A percentile compares a stretch with the other conserved stretches of the same genome.
Evolutionary conservation across 2,329 filamentous ascomycete species (phyloP).

Genomic region (Trichoderma sp.): DNA sequence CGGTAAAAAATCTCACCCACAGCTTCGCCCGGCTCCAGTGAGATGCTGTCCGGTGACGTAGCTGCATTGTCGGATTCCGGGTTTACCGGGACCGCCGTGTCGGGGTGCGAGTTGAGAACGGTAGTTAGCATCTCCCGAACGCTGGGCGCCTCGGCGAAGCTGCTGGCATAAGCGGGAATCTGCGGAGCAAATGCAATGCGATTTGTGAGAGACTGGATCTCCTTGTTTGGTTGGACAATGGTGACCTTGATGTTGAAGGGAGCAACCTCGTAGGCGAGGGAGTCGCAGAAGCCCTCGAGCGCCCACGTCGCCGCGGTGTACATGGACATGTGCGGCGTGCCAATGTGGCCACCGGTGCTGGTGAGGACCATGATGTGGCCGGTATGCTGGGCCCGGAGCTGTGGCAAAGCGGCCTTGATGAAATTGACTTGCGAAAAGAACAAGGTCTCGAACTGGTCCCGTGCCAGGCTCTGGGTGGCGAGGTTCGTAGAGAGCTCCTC

Average conservation of each 20-base stretch:
- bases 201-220: slow-evolving; percentile 84
- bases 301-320: slow-evolving; percentile 94
- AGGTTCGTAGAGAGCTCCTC: slow-evolving; percentile 79
- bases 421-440: slow-evolving; percentile 97
- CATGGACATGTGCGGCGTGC: slow-evolving; percentile 85
- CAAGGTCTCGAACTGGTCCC: slow-evolving; percentile 89
- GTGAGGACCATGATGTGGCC: slow-evolving; percentile 90
- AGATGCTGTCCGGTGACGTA: slow-evolving; percentile 32
- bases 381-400: slow-evolving; percentile 73
- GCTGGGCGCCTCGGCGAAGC: slow-evolving; percentile 62
- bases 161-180: slow-evolving; percentile 52
- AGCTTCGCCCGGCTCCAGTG: slow-evolving; percentile 34
- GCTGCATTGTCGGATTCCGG: slow-evolving; percentile 31
- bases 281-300: slow-evolving; percentile 92
- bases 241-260: slow-evolving; percentile 97
- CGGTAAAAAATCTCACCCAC: slow-evolving; percentile 56
- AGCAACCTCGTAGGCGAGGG: slow-evolving; percentile 90
- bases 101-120: slow-evolving; percentile 73
- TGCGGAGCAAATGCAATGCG: slow-evolving; percentile 80
- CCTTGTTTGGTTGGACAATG: slow-evolving; percentile 92
- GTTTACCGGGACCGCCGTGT: slow-evolving; percentile 48
- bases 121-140: slow-evolving; percentile 79
- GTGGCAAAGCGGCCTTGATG: slow-evolving; percentile 81
- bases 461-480: slow-evolving; percentile 72
- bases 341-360: slow-evolving; percentile 87